phyloP scores from a whole-genome alignment of 129 eudicot species.

The Escallonia rubra region DNA sequence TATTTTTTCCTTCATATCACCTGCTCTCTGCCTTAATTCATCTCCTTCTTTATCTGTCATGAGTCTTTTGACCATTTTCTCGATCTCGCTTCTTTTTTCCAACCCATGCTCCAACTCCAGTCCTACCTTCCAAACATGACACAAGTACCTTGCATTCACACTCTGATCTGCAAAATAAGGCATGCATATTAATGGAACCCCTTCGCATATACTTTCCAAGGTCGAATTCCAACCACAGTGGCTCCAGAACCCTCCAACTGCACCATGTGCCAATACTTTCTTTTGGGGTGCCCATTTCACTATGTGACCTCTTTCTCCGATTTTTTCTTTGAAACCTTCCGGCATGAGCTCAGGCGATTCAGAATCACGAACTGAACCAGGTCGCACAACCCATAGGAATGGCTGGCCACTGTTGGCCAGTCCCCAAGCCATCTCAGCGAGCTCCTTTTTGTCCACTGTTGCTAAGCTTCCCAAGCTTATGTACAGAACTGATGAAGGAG shows the following conservation, averaged over 20 bases:
- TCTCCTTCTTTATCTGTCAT: conserved; percentile 24
- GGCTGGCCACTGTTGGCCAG: conserved; percentile 33
- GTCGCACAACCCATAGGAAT: conserved; percentile 35
- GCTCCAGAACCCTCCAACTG: conserved; percentile 33
- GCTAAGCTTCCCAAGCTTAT: conserved; percentile 36
- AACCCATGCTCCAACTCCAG: conserved; percentile 12
- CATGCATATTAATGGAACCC: conserved; percentile 31
- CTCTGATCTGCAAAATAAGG: conserved; percentile 25
- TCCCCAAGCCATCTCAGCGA: conserved; percentile 34
- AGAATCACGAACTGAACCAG: conserved; percentile 23
- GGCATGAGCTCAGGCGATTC: conserved; percentile 22
- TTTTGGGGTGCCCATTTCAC: conserved; percentile 34
- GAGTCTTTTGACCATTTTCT: conserved; percentile 11
- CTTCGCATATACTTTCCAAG: conserved; percentile 24
- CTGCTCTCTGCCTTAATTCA: conserved; percentile 13
- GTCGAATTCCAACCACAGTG: conserved; percentile 41
- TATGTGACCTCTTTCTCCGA: conserved; percentile 21
- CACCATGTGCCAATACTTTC: conserved; percentile 22
- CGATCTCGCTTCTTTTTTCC: conserved; percentile 10
- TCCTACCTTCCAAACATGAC: conserved; percentile 20
- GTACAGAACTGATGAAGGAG: conserved; percentile 24
- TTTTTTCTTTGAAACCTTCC: conserved; percentile 9
- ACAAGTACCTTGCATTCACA: conserved; percentile 21
- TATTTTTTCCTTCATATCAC: conserved; percentile 10
- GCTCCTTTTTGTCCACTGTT: conserved; percentile 17